These are phyloP conservation scores for Euphorbia celastroides DNA, from an alignment of 441 rosid genomes.

Conservation along the genomic window DNA sequence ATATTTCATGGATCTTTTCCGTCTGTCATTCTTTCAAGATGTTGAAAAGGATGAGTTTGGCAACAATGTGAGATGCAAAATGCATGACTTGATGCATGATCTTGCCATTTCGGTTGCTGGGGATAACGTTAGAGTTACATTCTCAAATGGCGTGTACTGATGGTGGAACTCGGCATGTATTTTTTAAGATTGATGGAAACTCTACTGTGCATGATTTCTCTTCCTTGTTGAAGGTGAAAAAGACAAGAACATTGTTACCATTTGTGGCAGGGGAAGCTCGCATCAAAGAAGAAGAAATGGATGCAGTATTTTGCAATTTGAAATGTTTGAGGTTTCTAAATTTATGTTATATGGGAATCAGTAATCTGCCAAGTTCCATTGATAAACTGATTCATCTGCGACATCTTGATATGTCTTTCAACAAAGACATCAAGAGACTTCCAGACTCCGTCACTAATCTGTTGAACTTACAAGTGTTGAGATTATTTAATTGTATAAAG, in stretches of 20 bases:
- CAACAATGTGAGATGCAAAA: constrained; percentile 9
- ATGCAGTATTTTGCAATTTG: not conserved
- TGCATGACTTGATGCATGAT: constrained; percentile 19
- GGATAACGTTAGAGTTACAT: no score
- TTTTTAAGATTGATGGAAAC: not conserved
- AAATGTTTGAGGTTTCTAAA: not conserved
- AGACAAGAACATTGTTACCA: not conserved
- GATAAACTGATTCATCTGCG: not conserved
- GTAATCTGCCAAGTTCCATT: not conserved
- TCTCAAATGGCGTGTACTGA: no score
- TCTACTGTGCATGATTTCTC: not conserved
- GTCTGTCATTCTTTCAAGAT: constrained; percentile 25
- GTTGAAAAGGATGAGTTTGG: constrained; percentile 15
- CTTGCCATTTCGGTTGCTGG: constrained; percentile 20
- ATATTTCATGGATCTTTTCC: not conserved
- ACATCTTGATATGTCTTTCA: not conserved
- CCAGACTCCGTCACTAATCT: not conserved
- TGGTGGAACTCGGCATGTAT: not conserved
- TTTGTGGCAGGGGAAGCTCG: no score
- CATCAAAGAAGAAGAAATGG: no score
- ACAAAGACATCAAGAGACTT: not conserved
- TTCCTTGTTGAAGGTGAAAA: not conserved
- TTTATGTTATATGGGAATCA: not conserved
- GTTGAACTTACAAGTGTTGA: not conserved
- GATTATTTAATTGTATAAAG: not conserved